Percentiles rank a stretch among this genome's conserved stretches.
Conservation (phyloP, 768 basidiomycete species). For the Lactarius evosmus region DNA sequence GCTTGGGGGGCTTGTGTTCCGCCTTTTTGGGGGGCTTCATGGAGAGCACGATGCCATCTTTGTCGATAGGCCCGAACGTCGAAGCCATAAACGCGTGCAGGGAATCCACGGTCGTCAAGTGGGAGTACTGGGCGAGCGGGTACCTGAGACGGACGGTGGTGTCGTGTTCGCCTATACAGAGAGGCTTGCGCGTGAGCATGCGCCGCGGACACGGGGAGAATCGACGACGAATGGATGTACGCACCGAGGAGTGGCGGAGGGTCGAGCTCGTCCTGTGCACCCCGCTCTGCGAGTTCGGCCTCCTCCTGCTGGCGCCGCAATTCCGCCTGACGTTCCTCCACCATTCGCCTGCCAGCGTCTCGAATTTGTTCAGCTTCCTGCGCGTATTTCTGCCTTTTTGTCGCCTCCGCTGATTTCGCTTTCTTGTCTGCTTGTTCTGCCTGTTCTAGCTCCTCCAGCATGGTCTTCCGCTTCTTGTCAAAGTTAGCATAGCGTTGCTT, state of each 20-base stretch:
- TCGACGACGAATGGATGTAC: not conserved
- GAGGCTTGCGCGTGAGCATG: not conserved
- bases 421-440: constrained; percentile 77
- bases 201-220: not conserved
- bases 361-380: constrained; percentile 69
- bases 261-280: constrained; percentile 39
- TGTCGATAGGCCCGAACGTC: constrained; percentile 62
- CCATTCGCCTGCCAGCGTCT: constrained; percentile 64
- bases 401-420: constrained; percentile 56
- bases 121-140: constrained; percentile 52
- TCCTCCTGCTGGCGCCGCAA: constrained; percentile 46
- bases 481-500: constrained; percentile 66
- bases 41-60: constrained; percentile 62
- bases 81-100: constrained; percentile 48
- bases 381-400: constrained; percentile 51
- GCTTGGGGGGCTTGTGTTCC: constrained; percentile 56
- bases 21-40: constrained; percentile 59
- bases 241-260: constrained; percentile 57
- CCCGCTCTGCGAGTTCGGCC: constrained; percentile 33
- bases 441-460: constrained; percentile 74
- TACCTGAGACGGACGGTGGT: constrained; percentile 77
- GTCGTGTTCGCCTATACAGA: constrained; percentile 56
- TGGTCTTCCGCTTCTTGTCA: constrained; percentile 67
- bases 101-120: constrained; percentile 49
- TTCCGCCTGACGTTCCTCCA: constrained; percentile 64